Evolutionary conservation across 352 stramenopile species (phyloP).

Genomic region (Phytopythium sindhum): DNA sequence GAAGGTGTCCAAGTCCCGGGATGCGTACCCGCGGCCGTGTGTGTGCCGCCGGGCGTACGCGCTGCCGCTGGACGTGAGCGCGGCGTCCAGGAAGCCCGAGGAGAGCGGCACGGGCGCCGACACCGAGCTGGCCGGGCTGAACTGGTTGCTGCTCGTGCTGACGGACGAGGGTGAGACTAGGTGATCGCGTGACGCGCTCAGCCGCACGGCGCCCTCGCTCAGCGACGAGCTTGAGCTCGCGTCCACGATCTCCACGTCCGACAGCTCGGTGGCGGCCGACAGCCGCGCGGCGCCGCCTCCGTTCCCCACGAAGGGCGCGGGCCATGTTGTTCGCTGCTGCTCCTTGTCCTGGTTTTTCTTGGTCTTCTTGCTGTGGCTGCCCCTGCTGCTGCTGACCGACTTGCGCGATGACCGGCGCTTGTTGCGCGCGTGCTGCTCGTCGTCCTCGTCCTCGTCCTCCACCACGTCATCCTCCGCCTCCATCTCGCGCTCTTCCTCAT

Average conservation of each 20-base stretch:
- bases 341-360: conserved; percentile 11
- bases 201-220: conserved; percentile 16
- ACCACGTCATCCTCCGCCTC: conserved; percentile 20
- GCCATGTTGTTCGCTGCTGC: conserved; percentile 14
- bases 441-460: conserved; percentile 1
- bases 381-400: conserved; percentile 3
- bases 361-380: conserved; percentile 5
- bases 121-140: conserved; percentile 24
- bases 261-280: conserved; percentile 17
- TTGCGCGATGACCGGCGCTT: conserved; percentile 11
- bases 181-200: conserved; percentile 37
- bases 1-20: neutral
- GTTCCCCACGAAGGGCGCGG: conserved; percentile 23
- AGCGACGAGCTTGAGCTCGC: conserved; percentile 42
- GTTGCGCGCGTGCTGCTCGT: conserved; percentile 3
- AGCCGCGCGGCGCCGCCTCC: conserved; percentile 4
- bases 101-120: conserved; percentile 28
- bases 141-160: conserved; percentile 39
- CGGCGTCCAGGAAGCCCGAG: neutral
- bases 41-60: neutral
- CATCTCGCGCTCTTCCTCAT: conserved; percentile 17
- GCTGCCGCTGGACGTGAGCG: neutral
- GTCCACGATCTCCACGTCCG: conserved; percentile 21
- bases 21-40: neutral
- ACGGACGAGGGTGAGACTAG: conserved; percentile 63